Evolutionary conservation across 805 yeast species (phyloP).

Genomic region (Cyberlindnera xylosilytica): DNA sequence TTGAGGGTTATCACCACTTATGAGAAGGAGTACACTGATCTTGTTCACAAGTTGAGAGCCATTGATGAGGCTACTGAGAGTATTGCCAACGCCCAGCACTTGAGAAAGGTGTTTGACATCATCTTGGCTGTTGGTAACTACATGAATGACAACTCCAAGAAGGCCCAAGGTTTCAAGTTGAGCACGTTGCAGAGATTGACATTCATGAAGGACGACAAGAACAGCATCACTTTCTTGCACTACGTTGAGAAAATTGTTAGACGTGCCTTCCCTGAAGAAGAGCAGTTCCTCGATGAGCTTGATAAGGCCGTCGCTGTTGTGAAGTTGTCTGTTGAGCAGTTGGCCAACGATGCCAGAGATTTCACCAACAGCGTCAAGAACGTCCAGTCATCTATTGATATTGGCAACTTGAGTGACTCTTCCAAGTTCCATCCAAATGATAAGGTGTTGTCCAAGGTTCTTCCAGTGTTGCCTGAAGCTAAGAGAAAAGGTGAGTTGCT

Average conservation of each 20-base stretch:
- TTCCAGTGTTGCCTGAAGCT: constrained; percentile 53
- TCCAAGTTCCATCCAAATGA: constrained; percentile 67
- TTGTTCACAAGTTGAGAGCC: constrained; percentile 49
- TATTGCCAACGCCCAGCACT: constrained; percentile 48
- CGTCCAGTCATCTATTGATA: constrained; percentile 50
- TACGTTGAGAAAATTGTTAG: constrained; percentile 71
- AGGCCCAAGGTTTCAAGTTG: constrained; percentile 68
- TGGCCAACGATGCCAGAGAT: constrained; percentile 57
- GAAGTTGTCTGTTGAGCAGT: constrained; percentile 59
- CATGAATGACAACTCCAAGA: constrained; percentile 70
- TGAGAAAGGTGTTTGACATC: constrained; percentile 58
- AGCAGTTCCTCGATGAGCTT: constrained; percentile 60
- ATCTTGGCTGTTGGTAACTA: constrained; percentile 74
- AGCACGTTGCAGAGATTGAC: constrained; percentile 66
- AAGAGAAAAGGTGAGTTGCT: constrained; percentile 49
- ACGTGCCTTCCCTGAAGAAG: constrained; percentile 59
- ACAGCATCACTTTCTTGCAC: constrained; percentile 68
- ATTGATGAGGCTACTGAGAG: constrained; percentile 59
- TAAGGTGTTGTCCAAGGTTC: constrained; percentile 49
- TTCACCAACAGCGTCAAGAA: constrained; percentile 47
- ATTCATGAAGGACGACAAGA: constrained; percentile 65
- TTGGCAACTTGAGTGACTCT: constrained; percentile 64
- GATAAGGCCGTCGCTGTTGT: constrained; percentile 49
- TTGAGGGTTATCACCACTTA: constrained; percentile 51
- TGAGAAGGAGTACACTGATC: constrained; percentile 64